A percentile compares a stretch with the other conserved stretches of the same genome.
Conservation (phyloP, 1,284 basidiomycete genomes). For the Cryptococcus sp. region DNA sequence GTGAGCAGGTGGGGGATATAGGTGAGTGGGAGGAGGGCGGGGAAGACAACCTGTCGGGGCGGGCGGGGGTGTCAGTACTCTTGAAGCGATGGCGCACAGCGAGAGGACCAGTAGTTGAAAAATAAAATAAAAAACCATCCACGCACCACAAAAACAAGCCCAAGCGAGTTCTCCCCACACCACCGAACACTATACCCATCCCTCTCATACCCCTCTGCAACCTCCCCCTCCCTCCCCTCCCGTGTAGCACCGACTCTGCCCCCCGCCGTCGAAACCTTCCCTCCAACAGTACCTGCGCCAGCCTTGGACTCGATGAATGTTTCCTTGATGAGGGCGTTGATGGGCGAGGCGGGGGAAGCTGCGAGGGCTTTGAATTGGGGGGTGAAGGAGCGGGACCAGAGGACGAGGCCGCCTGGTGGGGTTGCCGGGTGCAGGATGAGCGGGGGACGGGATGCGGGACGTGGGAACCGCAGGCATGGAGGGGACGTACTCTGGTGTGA, state of each 20-base stretch:
- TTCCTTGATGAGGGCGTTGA: conserved; percentile 84
- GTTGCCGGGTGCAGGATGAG: neutral
- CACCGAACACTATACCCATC: conserved; percentile 89
- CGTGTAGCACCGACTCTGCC: too few species aligned
- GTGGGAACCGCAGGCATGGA: neutral
- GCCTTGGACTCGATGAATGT: conserved; percentile 74
- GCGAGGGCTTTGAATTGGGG: conserved; percentile 72
- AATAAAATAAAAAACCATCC: neutral
- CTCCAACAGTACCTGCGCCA: conserved; percentile 12
- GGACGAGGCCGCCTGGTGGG: conserved; percentile 72
- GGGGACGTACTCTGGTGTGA: conserved; percentile 70
- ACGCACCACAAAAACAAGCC: conserved; percentile 88
- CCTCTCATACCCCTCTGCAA: conserved; percentile 77
- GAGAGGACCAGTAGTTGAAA: neutral
- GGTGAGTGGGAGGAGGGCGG: conserved; percentile 89
- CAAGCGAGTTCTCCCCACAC: conserved; percentile 87
- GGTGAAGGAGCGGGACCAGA: conserved; percentile 90
- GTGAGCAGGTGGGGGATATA: conserved; percentile 86
- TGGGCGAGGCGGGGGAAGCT: conserved; percentile 73
- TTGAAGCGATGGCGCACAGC: neutral
- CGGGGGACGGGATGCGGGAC: neutral
- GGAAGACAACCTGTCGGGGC: conserved; percentile 76
- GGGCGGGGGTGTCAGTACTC: neutral
- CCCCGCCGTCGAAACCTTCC: too few species aligned
- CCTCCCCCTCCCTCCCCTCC: conserved; percentile 3